A percentile compares a stretch with the other conserved stretches of the same genome.
These are phyloP conservation scores for Rosellinia necatrix DNA, from an alignment of 2,329 filamentous ascomycete genomes.

Conservation along the genomic window DNA sequence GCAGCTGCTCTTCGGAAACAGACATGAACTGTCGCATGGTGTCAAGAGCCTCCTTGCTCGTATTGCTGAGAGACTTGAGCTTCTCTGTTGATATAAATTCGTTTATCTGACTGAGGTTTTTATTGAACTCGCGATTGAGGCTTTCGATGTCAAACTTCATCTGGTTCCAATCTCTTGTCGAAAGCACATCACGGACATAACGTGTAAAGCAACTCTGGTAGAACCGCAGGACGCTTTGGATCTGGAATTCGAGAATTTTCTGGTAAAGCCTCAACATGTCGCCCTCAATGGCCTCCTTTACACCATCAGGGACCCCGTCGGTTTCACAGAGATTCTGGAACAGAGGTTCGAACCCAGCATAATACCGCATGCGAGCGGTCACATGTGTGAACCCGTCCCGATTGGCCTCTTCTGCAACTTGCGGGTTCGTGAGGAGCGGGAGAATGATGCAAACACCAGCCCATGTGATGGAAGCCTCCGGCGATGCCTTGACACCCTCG, in stretches of 20 bases:
- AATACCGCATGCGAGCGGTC: conserved; percentile 41
- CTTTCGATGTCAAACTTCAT: conserved; percentile 22
- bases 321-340: conserved; percentile 24
- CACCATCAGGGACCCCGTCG: not conserved
- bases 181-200: conserved; percentile 25
- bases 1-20: not conserved
- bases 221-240: conserved; percentile 42
- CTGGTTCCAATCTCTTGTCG: conserved; percentile 29
- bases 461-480: conserved; percentile 41
- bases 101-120: conserved; percentile 6
- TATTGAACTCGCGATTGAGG: not conserved
- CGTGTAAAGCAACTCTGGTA: conserved; percentile 27
- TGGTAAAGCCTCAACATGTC: conserved; percentile 40
- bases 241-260: conserved; percentile 43
- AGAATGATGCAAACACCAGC: conserved; percentile 45
- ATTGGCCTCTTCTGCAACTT: conserved; percentile 38
- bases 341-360: conserved; percentile 38
- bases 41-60: not conserved
- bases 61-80: conserved; percentile 3
- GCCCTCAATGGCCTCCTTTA: conserved; percentile 25
- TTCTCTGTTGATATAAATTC: not conserved
- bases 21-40: not conserved
- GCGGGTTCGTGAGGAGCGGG: conserved; percentile 42
- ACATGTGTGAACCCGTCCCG: conserved; percentile 42
- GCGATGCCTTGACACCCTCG: conserved; percentile 38